Evolutionary conservation across 1,139 yeast species (phyloP).

Genomic region (Lodderomyces elongisporus): DNA sequence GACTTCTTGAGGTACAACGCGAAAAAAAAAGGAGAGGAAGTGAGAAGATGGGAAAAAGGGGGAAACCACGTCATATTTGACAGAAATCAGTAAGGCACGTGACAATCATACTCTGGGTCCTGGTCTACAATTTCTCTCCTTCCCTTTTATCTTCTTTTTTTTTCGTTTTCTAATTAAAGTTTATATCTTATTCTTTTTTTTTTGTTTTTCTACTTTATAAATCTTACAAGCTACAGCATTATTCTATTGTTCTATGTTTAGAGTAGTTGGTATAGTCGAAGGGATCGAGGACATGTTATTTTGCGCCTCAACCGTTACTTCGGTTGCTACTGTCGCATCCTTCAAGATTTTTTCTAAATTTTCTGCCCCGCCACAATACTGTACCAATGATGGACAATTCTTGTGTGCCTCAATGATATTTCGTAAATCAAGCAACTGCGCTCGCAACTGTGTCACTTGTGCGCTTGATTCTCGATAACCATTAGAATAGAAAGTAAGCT

Average conservation of each 20-base stretch:
- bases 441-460: slow-evolving; percentile 54
- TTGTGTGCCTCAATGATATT: slow-evolving; percentile 34
- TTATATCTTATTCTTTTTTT: no score
- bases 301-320: slow-evolving; percentile 15
- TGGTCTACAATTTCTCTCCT: no score
- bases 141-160: no score
- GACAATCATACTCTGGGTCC: no score
- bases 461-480: slow-evolving; percentile 67
- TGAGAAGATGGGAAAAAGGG: no score
- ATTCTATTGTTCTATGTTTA: slow-evolving; percentile 7
- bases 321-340: slow-evolving; percentile 27
- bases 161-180: no score
- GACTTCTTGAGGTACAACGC: no score
- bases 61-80: no score
- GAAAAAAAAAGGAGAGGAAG: no score
- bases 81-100: no score
- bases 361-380: slow-evolving; percentile 36
- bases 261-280: slow-evolving; percentile 18
- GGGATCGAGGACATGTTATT: slow-evolving; percentile 16
- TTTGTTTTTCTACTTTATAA: no score
- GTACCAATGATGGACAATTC: slow-evolving; percentile 32
- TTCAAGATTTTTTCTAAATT: slow-evolving; percentile 29
- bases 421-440: slow-evolving; percentile 52
- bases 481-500: slow-evolving; percentile 58
- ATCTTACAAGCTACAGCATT: not conserved